Conservation (phyloP, 2,329 filamentous ascomycete species). For the Calonectria fujianensis region DNA sequence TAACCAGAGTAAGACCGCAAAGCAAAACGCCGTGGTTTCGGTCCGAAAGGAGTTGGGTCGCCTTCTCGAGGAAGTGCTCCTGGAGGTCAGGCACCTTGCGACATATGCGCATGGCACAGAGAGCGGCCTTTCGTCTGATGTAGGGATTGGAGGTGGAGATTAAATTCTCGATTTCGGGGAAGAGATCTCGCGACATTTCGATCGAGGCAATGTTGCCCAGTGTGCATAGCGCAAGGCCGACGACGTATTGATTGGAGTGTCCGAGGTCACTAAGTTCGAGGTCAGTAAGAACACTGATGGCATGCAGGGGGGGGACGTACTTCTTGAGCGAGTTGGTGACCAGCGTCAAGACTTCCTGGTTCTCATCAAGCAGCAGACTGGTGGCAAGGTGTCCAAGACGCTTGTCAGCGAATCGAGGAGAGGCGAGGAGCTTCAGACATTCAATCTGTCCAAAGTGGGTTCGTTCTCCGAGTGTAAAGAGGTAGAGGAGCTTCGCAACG, state of each 20-base stretch:
- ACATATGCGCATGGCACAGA: conserved; percentile 99
- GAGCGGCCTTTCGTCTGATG: conserved; percentile 94
- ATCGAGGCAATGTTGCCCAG: conserved; percentile 98
- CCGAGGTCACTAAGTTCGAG: conserved; percentile 83
- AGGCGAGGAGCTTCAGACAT: conserved; percentile 97
- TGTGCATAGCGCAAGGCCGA: conserved; percentile 95
- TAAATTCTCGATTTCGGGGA: conserved; percentile 94
- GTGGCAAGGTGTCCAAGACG: conserved; percentile 95
- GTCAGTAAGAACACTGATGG: conserved; percentile 44
- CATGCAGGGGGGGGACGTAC: conserved; percentile 68
- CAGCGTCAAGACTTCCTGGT: conserved; percentile 96
- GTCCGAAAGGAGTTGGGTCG: conserved; percentile 89
- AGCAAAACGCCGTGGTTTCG: conserved; percentile 96
- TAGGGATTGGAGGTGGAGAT: conserved; percentile 98
- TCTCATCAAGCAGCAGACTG: conserved; percentile 96
- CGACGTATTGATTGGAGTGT: conserved; percentile 98
- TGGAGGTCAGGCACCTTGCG: conserved; percentile 97
- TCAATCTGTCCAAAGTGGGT: conserved; percentile 99
- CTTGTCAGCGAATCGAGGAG: conserved; percentile 98
- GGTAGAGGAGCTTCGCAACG: conserved; percentile 97
- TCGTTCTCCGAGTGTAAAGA: conserved; percentile 97
- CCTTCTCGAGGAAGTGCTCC: conserved; percentile 97
- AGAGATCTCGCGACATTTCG: conserved; percentile 98
- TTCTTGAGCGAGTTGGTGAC: conserved; percentile 99
- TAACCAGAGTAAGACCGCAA: conserved; percentile 92